Percentiles rank a stretch among this genome's conserved stretches.
phyloP scores from a whole-genome alignment of 805 yeast species.

The Starmera pachycereana region DNA sequence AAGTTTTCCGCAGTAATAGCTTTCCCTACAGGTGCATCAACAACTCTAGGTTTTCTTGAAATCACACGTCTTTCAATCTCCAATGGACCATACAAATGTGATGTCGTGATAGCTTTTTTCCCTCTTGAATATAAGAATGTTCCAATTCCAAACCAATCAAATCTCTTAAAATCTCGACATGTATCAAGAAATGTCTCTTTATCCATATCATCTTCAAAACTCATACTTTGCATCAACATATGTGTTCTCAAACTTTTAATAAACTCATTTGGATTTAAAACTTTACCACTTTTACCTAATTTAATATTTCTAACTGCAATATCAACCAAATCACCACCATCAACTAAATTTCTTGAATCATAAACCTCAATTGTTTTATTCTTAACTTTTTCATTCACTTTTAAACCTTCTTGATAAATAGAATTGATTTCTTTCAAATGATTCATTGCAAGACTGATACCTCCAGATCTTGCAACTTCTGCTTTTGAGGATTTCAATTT shows the following conservation, averaged over 20 bases:
- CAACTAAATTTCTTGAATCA: constrained; percentile 55
- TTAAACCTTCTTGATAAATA: constrained; percentile 33
- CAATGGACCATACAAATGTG: constrained; percentile 65
- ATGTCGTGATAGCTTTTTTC: constrained; percentile 36
- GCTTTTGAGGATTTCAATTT: constrained; percentile 29
- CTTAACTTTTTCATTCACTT: constrained; percentile 17
- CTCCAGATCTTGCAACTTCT: constrained; percentile 48
- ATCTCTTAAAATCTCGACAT: constrained; percentile 29
- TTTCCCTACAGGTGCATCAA: constrained; percentile 30
- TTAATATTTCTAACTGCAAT: constrained; percentile 52
- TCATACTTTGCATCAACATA: constrained; percentile 25
- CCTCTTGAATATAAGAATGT: constrained; percentile 37
- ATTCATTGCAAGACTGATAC: constrained; percentile 35
- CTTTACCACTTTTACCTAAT: constrained; percentile 44
- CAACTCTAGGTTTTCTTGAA: constrained; percentile 24
- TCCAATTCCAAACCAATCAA: constrained; percentile 55
- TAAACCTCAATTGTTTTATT: constrained; percentile 38
- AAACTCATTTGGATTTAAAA: constrained; percentile 39
- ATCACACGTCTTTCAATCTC: constrained; percentile 43
- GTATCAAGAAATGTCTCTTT: constrained; percentile 15
- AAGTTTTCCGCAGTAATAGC: constrained; percentile 47
- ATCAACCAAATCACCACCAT: constrained; percentile 52
- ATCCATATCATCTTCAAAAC: constrained; percentile 14
- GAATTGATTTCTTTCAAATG: constrained; percentile 36
- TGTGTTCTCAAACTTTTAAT: constrained; percentile 26